Percentiles rank a stretch among this genome's conserved stretches.
Conservation (phyloP, 2,329 filamentous ascomycete genomes). For the Alternaria burnsii region DNA sequence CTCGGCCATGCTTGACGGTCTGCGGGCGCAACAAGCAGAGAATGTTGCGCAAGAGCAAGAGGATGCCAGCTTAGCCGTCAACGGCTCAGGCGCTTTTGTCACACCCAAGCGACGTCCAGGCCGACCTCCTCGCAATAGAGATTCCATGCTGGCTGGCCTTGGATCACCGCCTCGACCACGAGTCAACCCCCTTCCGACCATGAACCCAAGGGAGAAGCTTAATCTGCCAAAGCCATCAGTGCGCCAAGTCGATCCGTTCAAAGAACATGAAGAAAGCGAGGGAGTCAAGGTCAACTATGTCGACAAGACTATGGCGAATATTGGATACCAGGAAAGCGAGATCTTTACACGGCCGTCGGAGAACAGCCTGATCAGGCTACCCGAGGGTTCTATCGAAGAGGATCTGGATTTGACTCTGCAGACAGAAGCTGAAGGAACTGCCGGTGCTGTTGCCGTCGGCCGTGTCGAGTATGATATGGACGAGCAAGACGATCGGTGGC, state of each 20-base stretch:
- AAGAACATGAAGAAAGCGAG: conserved; percentile 82
- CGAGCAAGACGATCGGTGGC: conserved; percentile 97
- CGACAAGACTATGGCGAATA: conserved; percentile 93
- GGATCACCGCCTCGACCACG: conserved; percentile 68
- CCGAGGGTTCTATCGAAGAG: conserved; percentile 69
- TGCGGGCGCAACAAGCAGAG: conserved; percentile 43
- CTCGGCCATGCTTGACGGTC: conserved; percentile 46
- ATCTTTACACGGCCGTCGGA: conserved; percentile 78
- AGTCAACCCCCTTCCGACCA: conserved; percentile 78
- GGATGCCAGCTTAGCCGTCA: conserved; percentile 13
- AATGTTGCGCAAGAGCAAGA: conserved; percentile 34
- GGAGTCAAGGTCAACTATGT: conserved; percentile 90
- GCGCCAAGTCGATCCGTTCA: conserved; percentile 79
- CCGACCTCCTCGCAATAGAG: conserved; percentile 69
- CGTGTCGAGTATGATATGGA: conserved; percentile 99
- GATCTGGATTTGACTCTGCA: conserved; percentile 67
- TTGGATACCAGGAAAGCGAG: conserved; percentile 95
- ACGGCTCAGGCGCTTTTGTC: conserved; percentile 33
- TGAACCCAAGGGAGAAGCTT: conserved; percentile 80
- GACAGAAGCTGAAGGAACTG: conserved; percentile 67
- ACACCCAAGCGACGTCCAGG: conserved; percentile 67
- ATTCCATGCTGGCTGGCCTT: conserved; percentile 68
- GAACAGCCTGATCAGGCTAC: conserved; percentile 70
- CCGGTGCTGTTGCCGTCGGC: conserved; percentile 65
- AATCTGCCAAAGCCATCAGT: conserved; percentile 80